Conservation (phyloP, 768 basidiomycete species). For the Leccinum ochraceum region DNA sequence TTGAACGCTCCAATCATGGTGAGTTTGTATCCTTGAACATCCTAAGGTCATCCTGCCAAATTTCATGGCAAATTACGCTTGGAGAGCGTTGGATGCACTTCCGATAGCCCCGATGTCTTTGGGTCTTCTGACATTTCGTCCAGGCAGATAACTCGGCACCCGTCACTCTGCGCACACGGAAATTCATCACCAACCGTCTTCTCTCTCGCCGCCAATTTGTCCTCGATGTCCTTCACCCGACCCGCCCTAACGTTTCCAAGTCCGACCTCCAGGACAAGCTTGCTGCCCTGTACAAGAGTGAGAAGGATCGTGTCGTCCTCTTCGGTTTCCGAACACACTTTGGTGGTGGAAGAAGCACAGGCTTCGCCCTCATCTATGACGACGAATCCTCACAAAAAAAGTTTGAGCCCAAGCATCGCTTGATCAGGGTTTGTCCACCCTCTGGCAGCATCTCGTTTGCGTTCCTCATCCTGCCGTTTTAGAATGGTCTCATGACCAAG, state of each 20-base stretch:
- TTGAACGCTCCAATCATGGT: conserved; percentile 37
- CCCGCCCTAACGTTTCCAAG: conserved; percentile 91
- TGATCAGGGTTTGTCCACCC: conserved; percentile 76
- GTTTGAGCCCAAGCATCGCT: conserved; percentile 95
- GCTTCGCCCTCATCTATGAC: conserved; percentile 97
- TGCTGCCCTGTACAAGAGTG: conserved; percentile 88
- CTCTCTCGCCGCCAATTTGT: conserved; percentile 95
- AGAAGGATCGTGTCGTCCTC: conserved; percentile 86
- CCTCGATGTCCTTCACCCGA: conserved; percentile 94
- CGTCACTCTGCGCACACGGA: conserved; percentile 95
- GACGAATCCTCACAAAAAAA: conserved; percentile 92
- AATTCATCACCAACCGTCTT: conserved; percentile 99
- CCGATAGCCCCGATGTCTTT: conserved; percentile 23
- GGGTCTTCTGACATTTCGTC: conserved; percentile 19
- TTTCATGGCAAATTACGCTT: conserved; percentile 10
- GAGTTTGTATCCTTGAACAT: conserved; percentile 24
- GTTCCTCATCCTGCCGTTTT: conserved; percentile 6
- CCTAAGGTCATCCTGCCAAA: background rate
- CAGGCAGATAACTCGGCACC: conserved; percentile 82
- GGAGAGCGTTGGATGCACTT: conserved; percentile 30
- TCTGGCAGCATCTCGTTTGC: background rate
- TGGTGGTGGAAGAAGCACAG: conserved; percentile 97
- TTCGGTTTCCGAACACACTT: conserved; percentile 96
- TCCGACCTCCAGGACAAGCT: conserved; percentile 91
- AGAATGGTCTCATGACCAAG: conserved; percentile 75